Evolutionary conservation across 148 eudicot genomes (phyloP), one percentile per base, ranked within the genome.

Genomic region (Vaccinium macrocarpon): DNA sequence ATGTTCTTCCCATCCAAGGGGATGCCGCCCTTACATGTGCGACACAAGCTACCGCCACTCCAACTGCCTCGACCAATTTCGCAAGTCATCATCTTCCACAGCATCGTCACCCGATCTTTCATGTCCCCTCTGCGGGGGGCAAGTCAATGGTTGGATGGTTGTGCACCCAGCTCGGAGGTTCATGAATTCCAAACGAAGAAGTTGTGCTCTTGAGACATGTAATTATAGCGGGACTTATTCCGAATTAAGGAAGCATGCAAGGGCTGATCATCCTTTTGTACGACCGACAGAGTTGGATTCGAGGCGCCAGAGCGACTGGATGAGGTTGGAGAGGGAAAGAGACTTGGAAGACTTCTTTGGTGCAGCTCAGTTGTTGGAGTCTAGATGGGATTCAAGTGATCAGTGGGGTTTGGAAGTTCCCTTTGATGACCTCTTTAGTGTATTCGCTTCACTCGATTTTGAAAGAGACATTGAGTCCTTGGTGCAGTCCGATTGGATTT

Each of bases 111-210:
- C 68, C 1, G 62, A 84, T 50, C 84, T 86, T 59, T 29, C 64
- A 0, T 89, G 93, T 82, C 91, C 93, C 50, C 86, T 91, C 4
- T 91, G 91, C 21, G 51, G 93, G 77, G 93, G 93, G 21, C 71
- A 85, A 32, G 75, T 91, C 73, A 68, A 71, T 0, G 88, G 86
- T n/a, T 91, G 88, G 83, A 35, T 70, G 48, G 89, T 88, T 56
- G 48, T 88, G 19, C 42, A 88, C 49, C 70, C 84, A 7, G 89
- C 87, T 27, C 87, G 90, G 3, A 46, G 35, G 42, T 85, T 81
- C 75, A 86, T 90, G 91, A 79, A 90, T 64, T 68, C 87, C 62
- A 90, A 88, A 83, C 21, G 77, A 29, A 88, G 90, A 55, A 88
- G 85, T 76, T 90, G 90, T 71, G 81, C 90, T 25, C 61, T 84